These are phyloP conservation scores for Colletotrichum zoysiae DNA, from an alignment of 2,329 filamentous ascomycete species.

Conservation along the genomic window DNA sequence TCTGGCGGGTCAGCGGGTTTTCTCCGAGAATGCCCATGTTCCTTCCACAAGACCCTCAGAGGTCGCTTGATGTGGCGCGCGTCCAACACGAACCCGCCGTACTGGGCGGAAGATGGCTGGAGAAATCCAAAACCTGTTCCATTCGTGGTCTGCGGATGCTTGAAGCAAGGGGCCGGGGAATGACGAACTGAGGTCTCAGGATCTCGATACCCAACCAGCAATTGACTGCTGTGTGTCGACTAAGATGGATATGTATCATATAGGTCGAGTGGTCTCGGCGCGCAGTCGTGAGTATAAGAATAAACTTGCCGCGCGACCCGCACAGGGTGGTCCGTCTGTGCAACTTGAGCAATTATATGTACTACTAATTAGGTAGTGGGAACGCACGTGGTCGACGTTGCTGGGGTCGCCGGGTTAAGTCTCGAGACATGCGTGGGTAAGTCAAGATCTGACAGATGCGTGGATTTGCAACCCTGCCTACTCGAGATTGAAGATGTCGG, in stretches of 20 bases:
- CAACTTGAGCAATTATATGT: not conserved
- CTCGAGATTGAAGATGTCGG: not conserved
- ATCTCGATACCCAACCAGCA: not conserved
- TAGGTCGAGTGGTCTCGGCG: not conserved
- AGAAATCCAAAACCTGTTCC: slow-evolving; percentile 18
- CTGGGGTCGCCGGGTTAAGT: not conserved
- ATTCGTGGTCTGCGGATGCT: slow-evolving; percentile 13
- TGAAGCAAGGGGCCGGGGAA: slow-evolving; percentile 4
- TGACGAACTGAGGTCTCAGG: not conserved
- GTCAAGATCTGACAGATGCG: not conserved
- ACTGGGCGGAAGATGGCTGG: slow-evolving; percentile 7
- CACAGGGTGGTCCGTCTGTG: slow-evolving; percentile 5
- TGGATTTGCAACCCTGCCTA: not conserved
- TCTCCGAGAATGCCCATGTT: slow-evolving; percentile 12
- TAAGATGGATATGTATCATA: not conserved
- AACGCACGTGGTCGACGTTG: not conserved
- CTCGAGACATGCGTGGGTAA: slow-evolving; percentile 1
- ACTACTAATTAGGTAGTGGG: not conserved
- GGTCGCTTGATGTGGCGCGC: not conserved
- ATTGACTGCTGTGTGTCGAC: slow-evolving; percentile 15
- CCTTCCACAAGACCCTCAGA: slow-evolving; percentile 12
- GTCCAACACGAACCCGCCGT: not conserved
- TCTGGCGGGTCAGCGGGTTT: not conserved
- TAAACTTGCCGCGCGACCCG: slow-evolving; percentile 25
- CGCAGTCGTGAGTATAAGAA: slow-evolving; percentile 17